phyloP scores from a whole-genome alignment of 441 rosid species.

The Erodium moschatum region DNA sequence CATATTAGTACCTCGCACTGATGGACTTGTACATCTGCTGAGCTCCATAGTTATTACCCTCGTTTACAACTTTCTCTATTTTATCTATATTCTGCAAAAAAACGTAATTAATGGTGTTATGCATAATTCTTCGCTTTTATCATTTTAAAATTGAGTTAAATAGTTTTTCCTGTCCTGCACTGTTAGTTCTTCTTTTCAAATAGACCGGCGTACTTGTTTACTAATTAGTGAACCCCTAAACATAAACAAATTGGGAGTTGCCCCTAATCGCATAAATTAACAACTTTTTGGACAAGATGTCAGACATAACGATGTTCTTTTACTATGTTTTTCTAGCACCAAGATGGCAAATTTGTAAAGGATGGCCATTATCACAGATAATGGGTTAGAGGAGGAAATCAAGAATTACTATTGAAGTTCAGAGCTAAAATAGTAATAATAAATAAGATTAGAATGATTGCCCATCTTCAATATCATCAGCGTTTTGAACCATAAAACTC shows the following conservation, averaged over 20 bases:
- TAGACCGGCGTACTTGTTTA: background rate
- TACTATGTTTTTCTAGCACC: background rate
- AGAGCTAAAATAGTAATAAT: too few relatives aligned
- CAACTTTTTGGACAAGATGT: background rate
- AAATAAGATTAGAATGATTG: background rate
- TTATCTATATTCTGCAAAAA: constrained; percentile 61
- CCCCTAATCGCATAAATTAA: background rate
- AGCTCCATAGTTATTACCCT: constrained; percentile 83
- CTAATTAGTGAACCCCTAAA: background rate
- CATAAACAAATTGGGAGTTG: background rate
- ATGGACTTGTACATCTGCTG: constrained; percentile 92
- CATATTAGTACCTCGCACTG: constrained; percentile 50
- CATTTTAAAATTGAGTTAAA: background rate
- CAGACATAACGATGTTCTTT: background rate
- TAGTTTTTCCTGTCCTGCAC: background rate
- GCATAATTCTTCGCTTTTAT: background rate
- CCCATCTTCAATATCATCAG: background rate
- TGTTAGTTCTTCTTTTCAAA: background rate
- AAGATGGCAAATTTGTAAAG: too few relatives aligned
- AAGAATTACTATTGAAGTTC: too few relatives aligned
- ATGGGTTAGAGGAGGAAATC: background rate
- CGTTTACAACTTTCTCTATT: constrained; percentile 62
- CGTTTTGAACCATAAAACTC: background rate
- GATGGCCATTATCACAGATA: background rate
- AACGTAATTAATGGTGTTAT: background rate